Conservation (phyloP, 257 asterid species). For the Henckelia pumila region DNA sequence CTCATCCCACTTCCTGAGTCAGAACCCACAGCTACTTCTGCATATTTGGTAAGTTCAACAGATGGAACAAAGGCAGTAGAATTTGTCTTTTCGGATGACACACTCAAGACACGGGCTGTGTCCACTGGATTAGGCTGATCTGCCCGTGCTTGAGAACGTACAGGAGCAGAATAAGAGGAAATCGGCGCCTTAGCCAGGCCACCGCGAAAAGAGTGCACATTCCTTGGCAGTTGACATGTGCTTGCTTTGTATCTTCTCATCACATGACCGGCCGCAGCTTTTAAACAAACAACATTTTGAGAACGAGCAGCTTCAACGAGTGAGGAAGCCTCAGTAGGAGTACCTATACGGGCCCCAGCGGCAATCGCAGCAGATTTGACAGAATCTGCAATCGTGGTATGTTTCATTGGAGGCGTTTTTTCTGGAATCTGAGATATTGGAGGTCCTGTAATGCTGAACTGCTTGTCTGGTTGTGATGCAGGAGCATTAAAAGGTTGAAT, state of each 20-base stretch:
- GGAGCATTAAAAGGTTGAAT: slow-evolving; percentile 30
- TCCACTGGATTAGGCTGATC: slow-evolving; percentile 29
- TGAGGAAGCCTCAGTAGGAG: slow-evolving; percentile 60
- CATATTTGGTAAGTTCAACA: slow-evolving; percentile 19
- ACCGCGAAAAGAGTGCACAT: slow-evolving; percentile 67
- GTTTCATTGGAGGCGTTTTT: slow-evolving; percentile 35
- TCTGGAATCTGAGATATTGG: slow-evolving; percentile 32
- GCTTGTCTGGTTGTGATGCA: slow-evolving; percentile 23
- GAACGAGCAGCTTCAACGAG: slow-evolving; percentile 53
- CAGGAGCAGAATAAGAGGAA: slow-evolving; percentile 34
- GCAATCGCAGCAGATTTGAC: slow-evolving; percentile 82
- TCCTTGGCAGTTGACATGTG: slow-evolving; percentile 59
- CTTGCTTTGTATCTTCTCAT: slow-evolving; percentile 44
- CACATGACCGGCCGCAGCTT: slow-evolving; percentile 46
- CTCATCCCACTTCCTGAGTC: slow-evolving; percentile 18
- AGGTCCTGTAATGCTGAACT: slow-evolving; percentile 30
- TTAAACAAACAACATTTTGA: slow-evolving; percentile 37
- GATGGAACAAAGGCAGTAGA: slow-evolving; percentile 17
- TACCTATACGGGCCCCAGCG: slow-evolving; percentile 80
- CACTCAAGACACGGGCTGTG: slow-evolving; percentile 23
- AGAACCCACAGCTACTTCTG: slow-evolving; percentile 9
- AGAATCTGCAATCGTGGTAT: slow-evolving; percentile 50
- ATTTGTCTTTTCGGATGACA: slow-evolving; percentile 26
- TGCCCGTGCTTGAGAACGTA: slow-evolving; percentile 32
- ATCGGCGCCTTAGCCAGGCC: slow-evolving; percentile 55